These are phyloP conservation scores for Colletotrichum liaoningense DNA, from an alignment of 2,329 filamentous ascomycete genomes.

Conservation along the genomic window DNA sequence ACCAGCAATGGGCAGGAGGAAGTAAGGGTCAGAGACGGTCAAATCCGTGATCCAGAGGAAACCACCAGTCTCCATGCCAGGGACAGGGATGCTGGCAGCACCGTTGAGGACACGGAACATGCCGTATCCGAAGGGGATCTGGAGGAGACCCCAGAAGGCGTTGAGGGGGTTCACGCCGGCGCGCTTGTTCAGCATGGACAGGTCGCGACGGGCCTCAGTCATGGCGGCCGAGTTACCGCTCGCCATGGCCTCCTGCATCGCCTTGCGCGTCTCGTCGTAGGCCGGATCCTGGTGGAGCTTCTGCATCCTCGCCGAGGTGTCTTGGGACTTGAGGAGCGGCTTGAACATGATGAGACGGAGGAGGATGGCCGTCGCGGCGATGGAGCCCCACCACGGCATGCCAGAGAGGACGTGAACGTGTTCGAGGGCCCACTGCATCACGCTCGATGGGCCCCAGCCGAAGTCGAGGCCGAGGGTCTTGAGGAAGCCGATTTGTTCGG, in stretches of 20 bases:
- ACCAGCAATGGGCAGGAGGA: constrained; percentile 75
- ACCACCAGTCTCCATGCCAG: constrained; percentile 77
- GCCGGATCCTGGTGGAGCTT: constrained; percentile 66
- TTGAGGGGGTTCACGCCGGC: constrained; percentile 47
- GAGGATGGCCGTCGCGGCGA: constrained; percentile 72
- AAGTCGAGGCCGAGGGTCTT: constrained; percentile 87
- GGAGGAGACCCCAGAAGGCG: constrained; percentile 52
- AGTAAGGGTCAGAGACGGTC: constrained; percentile 80
- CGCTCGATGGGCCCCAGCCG: constrained; percentile 81
- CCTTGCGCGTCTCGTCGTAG: constrained; percentile 54
- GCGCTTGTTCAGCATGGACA: constrained; percentile 51
- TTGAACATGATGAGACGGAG: constrained; percentile 76
- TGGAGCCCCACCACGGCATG: constrained; percentile 85
- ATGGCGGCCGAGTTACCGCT: constrained; percentile 66
- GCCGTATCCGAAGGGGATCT: constrained; percentile 80
- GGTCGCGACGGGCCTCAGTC: constrained; percentile 49
- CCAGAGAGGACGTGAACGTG: constrained; percentile 82
- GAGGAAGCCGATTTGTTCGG: constrained; percentile 85
- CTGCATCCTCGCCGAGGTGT: constrained; percentile 71
- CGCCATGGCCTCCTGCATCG: constrained; percentile 61
- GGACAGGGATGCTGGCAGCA: constrained; percentile 84
- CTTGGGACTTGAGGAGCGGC: constrained; percentile 70
- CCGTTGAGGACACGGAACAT: constrained; percentile 81
- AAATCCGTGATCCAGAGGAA: constrained; percentile 84
- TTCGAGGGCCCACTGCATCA: constrained; percentile 83